Percentiles rank a stretch among this genome's conserved stretches.
Conservation (phyloP, 2,329 filamentous ascomycete genomes). For the Ceratocystis papillata region DNA sequence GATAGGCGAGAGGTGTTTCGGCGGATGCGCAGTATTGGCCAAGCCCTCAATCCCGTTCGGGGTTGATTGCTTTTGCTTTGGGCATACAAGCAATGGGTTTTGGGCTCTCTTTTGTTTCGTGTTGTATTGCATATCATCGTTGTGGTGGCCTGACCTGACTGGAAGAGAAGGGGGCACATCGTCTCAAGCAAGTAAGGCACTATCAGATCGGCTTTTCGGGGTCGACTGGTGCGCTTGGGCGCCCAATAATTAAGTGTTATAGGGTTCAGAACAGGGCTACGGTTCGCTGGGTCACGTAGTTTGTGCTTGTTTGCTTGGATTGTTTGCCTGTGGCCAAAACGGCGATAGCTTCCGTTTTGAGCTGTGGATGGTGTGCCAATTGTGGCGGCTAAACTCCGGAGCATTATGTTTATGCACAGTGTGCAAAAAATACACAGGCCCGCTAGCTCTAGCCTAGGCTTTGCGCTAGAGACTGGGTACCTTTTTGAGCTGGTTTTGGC, state of each 20-base stretch:
- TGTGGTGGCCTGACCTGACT: not conserved
- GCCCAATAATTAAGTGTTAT: not conserved
- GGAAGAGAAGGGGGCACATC: not conserved
- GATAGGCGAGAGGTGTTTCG: not conserved
- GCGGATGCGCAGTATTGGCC: not conserved
- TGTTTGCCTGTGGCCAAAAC: not conserved
- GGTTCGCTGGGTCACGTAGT: not conserved
- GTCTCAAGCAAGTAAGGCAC: not conserved
- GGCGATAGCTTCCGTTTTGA: not conserved
- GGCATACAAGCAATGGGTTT: not conserved
- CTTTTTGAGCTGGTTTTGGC: not conserved
- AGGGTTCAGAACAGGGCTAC: not conserved
- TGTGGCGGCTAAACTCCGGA: not conserved
- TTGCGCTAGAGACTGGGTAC: not conserved
- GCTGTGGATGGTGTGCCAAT: not conserved
- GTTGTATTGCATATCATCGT: not conserved
- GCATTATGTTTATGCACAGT: too few relatives aligned
- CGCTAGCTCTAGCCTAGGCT: not conserved
- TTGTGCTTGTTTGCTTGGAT: slow-evolving; percentile 3
- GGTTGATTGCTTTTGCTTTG: not conserved
- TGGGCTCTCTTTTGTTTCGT: not conserved
- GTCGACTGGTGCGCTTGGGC: slow-evolving; percentile 2
- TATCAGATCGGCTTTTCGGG: not conserved
- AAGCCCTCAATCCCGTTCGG: too few relatives aligned
- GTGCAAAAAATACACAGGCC: not conserved